Conservation (phyloP, 495 filamentous ascomycete genomes). For the Neurospora sublineolata region DNA sequence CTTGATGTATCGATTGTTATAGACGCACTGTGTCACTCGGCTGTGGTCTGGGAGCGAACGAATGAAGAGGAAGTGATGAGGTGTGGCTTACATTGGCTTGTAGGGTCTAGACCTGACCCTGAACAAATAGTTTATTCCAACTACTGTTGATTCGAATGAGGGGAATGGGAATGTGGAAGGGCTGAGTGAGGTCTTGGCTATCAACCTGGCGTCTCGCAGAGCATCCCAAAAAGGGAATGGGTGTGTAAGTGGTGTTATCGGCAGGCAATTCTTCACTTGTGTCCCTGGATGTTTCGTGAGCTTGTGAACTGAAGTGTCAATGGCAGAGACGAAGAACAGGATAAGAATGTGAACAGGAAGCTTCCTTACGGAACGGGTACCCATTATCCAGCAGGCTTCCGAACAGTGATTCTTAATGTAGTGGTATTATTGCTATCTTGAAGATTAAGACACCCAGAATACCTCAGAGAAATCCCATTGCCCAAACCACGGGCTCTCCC, state of each 20-base stretch:
- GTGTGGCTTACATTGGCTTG: neutral
- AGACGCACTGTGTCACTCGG: neutral
- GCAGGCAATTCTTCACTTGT: neutral
- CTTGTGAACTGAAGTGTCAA: accelerated
- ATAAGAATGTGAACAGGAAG: neutral
- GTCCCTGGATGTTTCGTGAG: neutral
- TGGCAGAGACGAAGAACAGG: neutral
- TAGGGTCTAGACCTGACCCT: neutral
- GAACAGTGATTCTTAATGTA: neutral
- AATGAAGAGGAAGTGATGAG: neutral
- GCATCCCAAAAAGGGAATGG: neutral
- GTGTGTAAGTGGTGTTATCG: neutral
- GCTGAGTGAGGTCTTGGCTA: neutral
- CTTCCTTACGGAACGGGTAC: neutral
- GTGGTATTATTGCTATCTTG: neutral
- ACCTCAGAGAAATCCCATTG: no score
- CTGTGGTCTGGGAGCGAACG: neutral
- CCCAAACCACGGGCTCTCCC: neutral
- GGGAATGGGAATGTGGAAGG: neutral
- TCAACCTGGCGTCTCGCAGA: neutral
- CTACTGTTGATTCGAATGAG: neutral
- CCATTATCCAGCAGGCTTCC: neutral
- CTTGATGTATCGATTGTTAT: neutral
- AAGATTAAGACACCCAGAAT: no score
- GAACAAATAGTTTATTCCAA: neutral